phyloP scores from a whole-genome alignment of 305 asterid genomes.

The Solanum chacoense region DNA sequence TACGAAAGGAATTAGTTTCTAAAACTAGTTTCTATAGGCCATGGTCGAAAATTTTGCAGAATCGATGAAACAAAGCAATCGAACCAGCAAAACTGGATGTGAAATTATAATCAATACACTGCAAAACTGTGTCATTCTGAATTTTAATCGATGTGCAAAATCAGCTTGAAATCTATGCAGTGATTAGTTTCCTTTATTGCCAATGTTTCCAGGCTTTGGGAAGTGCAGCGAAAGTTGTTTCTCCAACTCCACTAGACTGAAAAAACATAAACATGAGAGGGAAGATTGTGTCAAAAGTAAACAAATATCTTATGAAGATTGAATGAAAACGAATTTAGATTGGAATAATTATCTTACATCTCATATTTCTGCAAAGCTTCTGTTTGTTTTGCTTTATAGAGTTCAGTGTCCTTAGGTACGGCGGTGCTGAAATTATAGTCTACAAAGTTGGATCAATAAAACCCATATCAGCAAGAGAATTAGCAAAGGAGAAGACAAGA shows the following conservation, averaged over 20 bases:
- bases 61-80: background rate
- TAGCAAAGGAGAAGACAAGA: background rate
- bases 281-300: background rate
- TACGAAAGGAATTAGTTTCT: background rate
- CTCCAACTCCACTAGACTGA: conserved; percentile 68
- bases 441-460: conserved; percentile 1
- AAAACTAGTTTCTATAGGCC: background rate
- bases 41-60: background rate
- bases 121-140: background rate
- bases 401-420: conserved; percentile 59
- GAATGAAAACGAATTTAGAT: background rate
- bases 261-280: background rate
- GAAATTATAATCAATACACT: background rate
- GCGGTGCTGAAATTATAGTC: conserved; percentile 46
- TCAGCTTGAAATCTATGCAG: background rate
- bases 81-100: background rate
- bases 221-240: conserved; percentile 59
- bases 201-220: conserved; percentile 26
- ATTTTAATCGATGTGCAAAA: background rate
- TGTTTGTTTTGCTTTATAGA: conserved; percentile 55
- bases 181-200: background rate
- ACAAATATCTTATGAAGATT: background rate
- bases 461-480: background rate
- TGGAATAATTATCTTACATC: conserved; percentile 37
- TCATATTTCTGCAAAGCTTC: conserved; percentile 74